Evolutionary conservation across 2,329 filamentous ascomycete species (phyloP).

Genomic region (Talaromyces sp.): DNA sequence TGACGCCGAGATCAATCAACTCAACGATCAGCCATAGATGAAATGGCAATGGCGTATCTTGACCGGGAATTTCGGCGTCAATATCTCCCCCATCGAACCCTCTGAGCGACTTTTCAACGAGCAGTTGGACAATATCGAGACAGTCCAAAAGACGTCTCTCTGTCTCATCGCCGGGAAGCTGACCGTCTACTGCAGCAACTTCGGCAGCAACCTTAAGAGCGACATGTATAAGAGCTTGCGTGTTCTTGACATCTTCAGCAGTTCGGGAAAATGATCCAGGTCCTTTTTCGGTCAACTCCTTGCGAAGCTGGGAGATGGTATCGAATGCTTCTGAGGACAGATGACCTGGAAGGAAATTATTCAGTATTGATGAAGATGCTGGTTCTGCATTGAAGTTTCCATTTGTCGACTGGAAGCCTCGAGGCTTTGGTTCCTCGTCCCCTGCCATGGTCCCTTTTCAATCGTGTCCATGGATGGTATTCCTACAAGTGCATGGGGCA

Average conservation of each 20-base stretch:
- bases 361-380: conserved; percentile 71
- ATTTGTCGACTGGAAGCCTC: conserved; percentile 23
- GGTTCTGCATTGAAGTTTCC: conserved; percentile 26
- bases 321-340: conserved; percentile 66
- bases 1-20: conserved; percentile 49
- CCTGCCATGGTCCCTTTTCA: conserved; percentile 27
- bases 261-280: conserved; percentile 47
- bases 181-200: conserved; percentile 48
- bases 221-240: conserved; percentile 82
- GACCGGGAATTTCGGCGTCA: conserved; percentile 58
- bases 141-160: conserved; percentile 59
- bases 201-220: conserved; percentile 72
- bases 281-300: conserved; percentile 56
- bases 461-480: conserved; percentile 16
- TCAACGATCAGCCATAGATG: conserved; percentile 56
- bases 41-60: conserved; percentile 48
- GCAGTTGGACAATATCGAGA: conserved; percentile 72
- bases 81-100: conserved; percentile 63
- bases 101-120: conserved; percentile 69
- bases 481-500: not conserved
- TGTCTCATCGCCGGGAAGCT: conserved; percentile 53
- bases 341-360: conserved; percentile 82
- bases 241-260: conserved; percentile 70
- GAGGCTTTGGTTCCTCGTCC: conserved; percentile 25
- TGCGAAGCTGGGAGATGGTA: conserved; percentile 73